Base-by-base conservation (phyloP, 2,329 filamentous ascomycete species). In the Erysiphe pulchra region DNA sequence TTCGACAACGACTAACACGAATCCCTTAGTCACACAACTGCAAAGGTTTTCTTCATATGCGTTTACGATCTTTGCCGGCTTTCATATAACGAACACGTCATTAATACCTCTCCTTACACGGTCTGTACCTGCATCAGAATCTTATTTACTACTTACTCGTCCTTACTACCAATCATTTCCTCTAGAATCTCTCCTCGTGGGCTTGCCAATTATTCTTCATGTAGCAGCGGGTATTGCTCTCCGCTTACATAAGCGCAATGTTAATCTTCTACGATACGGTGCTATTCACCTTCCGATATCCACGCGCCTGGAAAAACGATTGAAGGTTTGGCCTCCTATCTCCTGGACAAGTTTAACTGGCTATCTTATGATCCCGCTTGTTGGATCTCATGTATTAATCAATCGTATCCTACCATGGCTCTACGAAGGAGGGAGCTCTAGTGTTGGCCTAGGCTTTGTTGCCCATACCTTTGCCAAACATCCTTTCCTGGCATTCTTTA, bases 21-120 rank as follows among this genome's bases (percentile, higher is more conserved):
- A 9, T 45, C 42, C 43, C 16, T 9, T 51, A 83, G 79, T 92
- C 45, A 70, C 70, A 5, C 73, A 80, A 42, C 68, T 90, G 33
- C 90, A 95, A 61, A 79, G 75, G 59, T 93, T 92, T 66, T 90
- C 84, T 1, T 84, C 80, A 52, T 92, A 93, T 64, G 75, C 80
- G 51, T 86, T 83, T 56, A 74, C 73, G 50, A 64, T 82, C 52
- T 92, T 87, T 63, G 70, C 78, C 32, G 67, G 73, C 30, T 68
- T 90, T 47, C 85, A 92, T 63, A 66, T 90, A 50, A 69, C 76
- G 55, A 92, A 86, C 54, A 87, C 83, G 32, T 82, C 82, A 8
- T 60, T 92, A 39, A 77, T 92, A 51, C 85, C 84, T 0, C 71
- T 90, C 34, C 54, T 77, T 44, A 83, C 80, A 37, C 72, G 69